Conservation (phyloP, 805 yeast species). For the Lipomyces lipofer region DNA sequence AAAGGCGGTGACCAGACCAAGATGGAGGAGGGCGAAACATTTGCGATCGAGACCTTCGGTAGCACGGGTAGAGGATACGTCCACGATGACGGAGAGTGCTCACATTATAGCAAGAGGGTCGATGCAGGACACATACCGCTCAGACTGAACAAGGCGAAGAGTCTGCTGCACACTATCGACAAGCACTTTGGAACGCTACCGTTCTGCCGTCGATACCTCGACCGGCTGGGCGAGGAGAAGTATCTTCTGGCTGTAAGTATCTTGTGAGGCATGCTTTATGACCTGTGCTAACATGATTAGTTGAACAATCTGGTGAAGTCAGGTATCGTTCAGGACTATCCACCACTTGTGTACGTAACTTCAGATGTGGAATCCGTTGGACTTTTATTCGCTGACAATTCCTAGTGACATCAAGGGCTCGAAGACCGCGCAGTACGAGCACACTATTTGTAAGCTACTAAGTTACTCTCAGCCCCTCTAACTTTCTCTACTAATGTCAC, state of each 20-base stretch:
- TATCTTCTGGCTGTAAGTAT: conserved; percentile 83
- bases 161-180: conserved; percentile 68
- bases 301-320: conserved; percentile 77
- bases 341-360: conserved; percentile 61
- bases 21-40: conserved; percentile 98
- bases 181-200: conserved; percentile 90
- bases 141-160: conserved; percentile 65
- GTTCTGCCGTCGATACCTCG: conserved; percentile 93
- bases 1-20: conserved; percentile 90
- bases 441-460: conserved; percentile 50
- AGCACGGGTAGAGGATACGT: conserved; percentile 95
- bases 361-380: background rate
- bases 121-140: conserved; percentile 54
- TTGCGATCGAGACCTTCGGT: conserved; percentile 98
- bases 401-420: conserved; percentile 66
- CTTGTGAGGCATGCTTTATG: conserved; percentile 23
- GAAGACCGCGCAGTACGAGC: conserved; percentile 96
- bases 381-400: background rate
- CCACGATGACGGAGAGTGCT: conserved; percentile 81
- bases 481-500: background rate
- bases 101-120: conserved; percentile 77
- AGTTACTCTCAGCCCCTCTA: background rate
- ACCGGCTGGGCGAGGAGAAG: conserved; percentile 87
- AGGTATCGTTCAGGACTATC: conserved; percentile 90
- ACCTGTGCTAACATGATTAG: background rate